Base-by-base conservation (phyloP, 108 stramenopile species). In the Nitzschia palea region DNA sequence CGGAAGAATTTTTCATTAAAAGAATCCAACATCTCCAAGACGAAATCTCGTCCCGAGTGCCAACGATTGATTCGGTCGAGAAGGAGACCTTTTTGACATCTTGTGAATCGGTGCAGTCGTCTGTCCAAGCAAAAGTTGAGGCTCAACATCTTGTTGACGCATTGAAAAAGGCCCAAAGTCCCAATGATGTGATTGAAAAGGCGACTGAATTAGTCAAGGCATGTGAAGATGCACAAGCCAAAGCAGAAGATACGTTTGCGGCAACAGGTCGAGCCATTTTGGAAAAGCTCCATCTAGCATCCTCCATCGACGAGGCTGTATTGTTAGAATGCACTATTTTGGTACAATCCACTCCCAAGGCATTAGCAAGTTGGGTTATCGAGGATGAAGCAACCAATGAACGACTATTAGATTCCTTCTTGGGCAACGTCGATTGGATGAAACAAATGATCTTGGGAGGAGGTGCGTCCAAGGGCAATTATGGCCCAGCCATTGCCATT, bases 381-480 rank as follows among this genome's bases (percentile, higher is more conserved):
- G 45, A 63, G 58, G 36, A 66, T 27, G 53, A 32, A 3, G 54
- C 18, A 1, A 12, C 28, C 0, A 42, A 68, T 48, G 28, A 22
- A 31, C 22, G n/a, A 26, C 20, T 76, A 12, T 26, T 76, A 29
- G 74, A 68, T 29, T 20, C 15, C 25, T 76, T 68, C 40, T 27
- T 76, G 17, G 35, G 25, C 32, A 34, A 63, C 18, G 18, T 28
- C 0, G 55, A 64, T 14, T 63, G 60, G 27, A 76, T 76, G 74
- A 67, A 64, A 32, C 34, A 23, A 18, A 60, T 76, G 29, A 37
- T 76, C 1, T 17, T 47, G 25, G 30, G 27, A 4, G 74, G 74
- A n/a, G 74, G 74, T 1, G 65, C 74, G 5, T 55, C 67, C 18
- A 45, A 68, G 35, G 74, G 74, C 4, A 62, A 76, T 40, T 68